These are phyloP conservation scores for Hysterangium stoloniferum DNA, from an alignment of 768 basidiomycete genomes.

Conservation along the genomic window DNA sequence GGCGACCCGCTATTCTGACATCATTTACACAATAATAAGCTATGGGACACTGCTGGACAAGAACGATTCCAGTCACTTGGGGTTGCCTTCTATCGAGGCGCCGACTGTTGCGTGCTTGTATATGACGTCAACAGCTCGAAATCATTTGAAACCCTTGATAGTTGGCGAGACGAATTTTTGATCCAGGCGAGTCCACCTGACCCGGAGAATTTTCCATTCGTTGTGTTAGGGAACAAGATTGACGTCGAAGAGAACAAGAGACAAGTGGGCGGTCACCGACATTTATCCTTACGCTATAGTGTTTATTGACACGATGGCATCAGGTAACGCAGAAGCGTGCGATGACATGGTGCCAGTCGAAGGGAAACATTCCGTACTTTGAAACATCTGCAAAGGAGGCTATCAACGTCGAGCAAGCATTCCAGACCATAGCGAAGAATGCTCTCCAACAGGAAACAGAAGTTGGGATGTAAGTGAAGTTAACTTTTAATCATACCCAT, in stretches of 20 bases:
- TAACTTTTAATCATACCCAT: constrained; percentile 12
- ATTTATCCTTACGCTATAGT: not conserved
- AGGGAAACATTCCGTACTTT: constrained; percentile 99
- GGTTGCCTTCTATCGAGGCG: constrained; percentile 97
- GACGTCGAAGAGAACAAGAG: constrained; percentile 98
- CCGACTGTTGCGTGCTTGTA: constrained; percentile 97
- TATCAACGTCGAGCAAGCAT: constrained; percentile 99
- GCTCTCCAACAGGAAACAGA: constrained; percentile 96
- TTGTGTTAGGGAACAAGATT: constrained; percentile 99
- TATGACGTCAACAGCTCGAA: constrained; percentile 99
- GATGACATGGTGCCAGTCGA: constrained; percentile 99
- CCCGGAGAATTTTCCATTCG: constrained; percentile 99
- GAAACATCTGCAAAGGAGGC: constrained; percentile 99
- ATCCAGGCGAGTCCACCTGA: constrained; percentile 98
- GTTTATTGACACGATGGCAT: not conserved
- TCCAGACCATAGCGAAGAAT: constrained; percentile 99
- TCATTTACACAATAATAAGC: no score
- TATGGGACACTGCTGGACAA: constrained; percentile 99
- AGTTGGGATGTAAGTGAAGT: constrained; percentile 76
- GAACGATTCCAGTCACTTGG: constrained; percentile 99
- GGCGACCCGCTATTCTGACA: constrained; percentile 11
- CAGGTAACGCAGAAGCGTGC: constrained; percentile 99
- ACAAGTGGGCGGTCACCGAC: constrained; percentile 49
- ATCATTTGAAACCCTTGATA: constrained; percentile 97
- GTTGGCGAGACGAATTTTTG: constrained; percentile 99